Evolutionary conservation across 306 rosid species (phyloP), one percentile per base, ranked within the genome.

Genomic region (Fagus sylvatica): DNA sequence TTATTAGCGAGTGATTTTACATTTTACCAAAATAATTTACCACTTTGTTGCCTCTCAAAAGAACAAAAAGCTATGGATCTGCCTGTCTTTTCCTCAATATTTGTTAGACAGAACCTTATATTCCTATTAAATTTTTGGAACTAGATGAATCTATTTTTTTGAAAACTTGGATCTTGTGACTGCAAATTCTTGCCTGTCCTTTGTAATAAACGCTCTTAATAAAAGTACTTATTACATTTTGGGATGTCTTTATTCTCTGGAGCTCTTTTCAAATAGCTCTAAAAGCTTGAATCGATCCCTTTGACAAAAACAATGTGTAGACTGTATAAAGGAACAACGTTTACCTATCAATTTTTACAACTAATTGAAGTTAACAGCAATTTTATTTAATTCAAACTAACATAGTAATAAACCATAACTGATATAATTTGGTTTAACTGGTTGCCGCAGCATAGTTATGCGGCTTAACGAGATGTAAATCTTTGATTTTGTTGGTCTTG

Each of bases 301-400:
- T 76, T 72, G 79, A 57, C 75, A 74, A 22, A 66, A 86, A 77
- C 89, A 12, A 77, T 46, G 88, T 53, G 72, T 13, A 53, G 69
- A 81, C 28, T 51, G 71, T 22, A 57, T 59, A 74, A 60, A 30
- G 56, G 54, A 40, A 71, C 74, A 42, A 76, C 19, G 1, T 36
- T 22, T 22, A 76, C 36, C 3, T 51, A 9, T 5, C 16, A 34
- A 75, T 37, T 51, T 43, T 69, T 51, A 69, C 73, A 78, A 51
- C 76, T 32, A 60, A 66, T 13, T 75, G 56, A 82, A 71, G 79
- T 81, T 78, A 75, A 78, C 79, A 78, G 37, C 28, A 62, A 36
- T 1, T 32, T 83, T 79, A 76, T 79, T 48, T 37, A 19, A 75
- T 55, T 48, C 59, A 22, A 22, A 6, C 39, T 1, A 69, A 16